phyloP scores from a whole-genome alignment of 2,329 filamentous ascomycete species.

The Myriosclerotinia curreyana region DNA sequence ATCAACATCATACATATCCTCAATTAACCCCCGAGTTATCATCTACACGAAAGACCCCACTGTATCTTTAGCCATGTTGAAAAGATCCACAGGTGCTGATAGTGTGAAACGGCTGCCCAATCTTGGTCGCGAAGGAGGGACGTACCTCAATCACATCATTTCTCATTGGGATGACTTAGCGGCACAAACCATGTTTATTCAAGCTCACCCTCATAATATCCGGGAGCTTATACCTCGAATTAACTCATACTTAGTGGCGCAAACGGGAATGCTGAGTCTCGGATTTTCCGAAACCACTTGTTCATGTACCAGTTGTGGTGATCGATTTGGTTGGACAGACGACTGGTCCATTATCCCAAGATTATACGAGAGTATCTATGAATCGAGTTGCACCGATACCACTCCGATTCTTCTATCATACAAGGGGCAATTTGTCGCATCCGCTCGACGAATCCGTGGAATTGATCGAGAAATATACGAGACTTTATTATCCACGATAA shows the following conservation, averaged over 20 bases:
- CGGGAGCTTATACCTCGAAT: slow-evolving; percentile 43
- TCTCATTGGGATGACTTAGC: slow-evolving; percentile 46
- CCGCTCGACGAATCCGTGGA: slow-evolving; percentile 44
- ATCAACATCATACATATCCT: slow-evolving; percentile 28
- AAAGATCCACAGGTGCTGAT: slow-evolving; percentile 30
- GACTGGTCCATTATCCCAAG: slow-evolving; percentile 39
- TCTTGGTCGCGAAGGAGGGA: slow-evolving; percentile 47
- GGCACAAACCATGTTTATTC: slow-evolving; percentile 48
- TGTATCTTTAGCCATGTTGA: slow-evolving; percentile 25
- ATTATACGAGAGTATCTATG: slow-evolving; percentile 39
- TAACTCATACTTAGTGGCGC: slow-evolving; percentile 42
- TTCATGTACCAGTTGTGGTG: slow-evolving; percentile 42
- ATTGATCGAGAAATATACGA: slow-evolving; percentile 30
- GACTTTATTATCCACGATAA: slow-evolving; percentile 29
- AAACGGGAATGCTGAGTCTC: slow-evolving; percentile 48
- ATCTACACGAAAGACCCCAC: slow-evolving; percentile 35
- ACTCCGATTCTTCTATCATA: slow-evolving; percentile 43
- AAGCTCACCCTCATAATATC: slow-evolving; percentile 46
- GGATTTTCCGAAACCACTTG: slow-evolving; percentile 42
- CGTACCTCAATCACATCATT: slow-evolving; percentile 48
- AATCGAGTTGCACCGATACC: slow-evolving; percentile 27
- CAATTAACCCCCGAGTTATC: slow-evolving; percentile 27
- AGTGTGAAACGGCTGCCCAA: slow-evolving; percentile 40
- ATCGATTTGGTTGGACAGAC: slow-evolving; percentile 44
- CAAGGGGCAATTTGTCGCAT: slow-evolving; percentile 50